Evolutionary conservation across 2,329 filamentous ascomycete species (phyloP).

Genomic region (Blumeriella jaapii): DNA sequence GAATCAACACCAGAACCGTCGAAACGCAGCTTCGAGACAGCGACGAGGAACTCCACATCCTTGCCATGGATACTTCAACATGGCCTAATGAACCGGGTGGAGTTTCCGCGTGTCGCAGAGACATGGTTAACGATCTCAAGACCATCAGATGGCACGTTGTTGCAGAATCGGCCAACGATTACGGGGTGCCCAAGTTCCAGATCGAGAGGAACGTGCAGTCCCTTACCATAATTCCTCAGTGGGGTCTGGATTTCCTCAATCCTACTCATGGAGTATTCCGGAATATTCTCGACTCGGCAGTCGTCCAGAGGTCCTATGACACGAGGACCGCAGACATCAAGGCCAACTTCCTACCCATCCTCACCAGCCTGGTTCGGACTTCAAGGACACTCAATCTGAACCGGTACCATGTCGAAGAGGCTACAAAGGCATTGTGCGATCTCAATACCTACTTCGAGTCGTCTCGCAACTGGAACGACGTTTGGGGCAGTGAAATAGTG

Average conservation of each 20-base stretch:
- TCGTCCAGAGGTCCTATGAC: conserved; percentile 26
- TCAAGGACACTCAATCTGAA: conserved; percentile 36
- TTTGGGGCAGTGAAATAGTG: conserved; percentile 35
- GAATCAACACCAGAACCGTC: conserved; percentile 27
- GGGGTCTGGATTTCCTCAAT: conserved; percentile 38
- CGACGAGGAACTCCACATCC: conserved; percentile 30
- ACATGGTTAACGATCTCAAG: conserved; percentile 37
- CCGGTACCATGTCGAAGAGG: conserved; percentile 30
- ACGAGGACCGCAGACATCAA: conserved; percentile 32
- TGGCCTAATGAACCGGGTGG: conserved; percentile 30
- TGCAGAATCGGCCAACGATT: conserved; percentile 39
- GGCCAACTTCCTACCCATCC: conserved; percentile 39
- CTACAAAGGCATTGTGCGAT: conserved; percentile 15
- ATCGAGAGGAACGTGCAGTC: conserved; percentile 32
- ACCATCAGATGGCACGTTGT: conserved; percentile 40
- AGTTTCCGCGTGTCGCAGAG: conserved; percentile 38
- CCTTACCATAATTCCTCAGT: conserved; percentile 36
- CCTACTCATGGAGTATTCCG: conserved; percentile 37
- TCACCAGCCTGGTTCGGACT: conserved; percentile 38
- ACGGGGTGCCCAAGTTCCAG: conserved; percentile 24
- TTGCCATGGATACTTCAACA: conserved; percentile 26
- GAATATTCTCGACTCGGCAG: conserved; percentile 36
- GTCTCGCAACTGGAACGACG: conserved; percentile 34
- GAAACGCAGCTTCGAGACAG: conserved; percentile 30
- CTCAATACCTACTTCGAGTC: conserved; percentile 28